Conservation (phyloP, 495 filamentous ascomycete genomes). For the Sabuloglossum arenarium region DNA sequence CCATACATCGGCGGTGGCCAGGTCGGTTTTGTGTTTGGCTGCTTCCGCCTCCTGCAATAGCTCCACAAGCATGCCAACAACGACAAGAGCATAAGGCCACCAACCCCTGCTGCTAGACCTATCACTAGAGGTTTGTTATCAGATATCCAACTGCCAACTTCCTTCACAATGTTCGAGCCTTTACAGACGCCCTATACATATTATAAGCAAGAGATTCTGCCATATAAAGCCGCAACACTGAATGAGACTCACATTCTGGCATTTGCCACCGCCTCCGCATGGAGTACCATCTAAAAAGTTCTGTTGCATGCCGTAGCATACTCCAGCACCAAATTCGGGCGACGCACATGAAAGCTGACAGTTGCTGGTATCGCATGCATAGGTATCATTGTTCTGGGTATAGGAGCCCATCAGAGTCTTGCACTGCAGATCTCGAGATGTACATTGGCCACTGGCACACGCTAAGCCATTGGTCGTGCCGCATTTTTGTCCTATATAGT, state of each 20-base stretch:
- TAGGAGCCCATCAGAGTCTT: slow-evolving; percentile 66
- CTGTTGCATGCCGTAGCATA: slow-evolving; percentile 59
- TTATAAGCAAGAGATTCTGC: background rate
- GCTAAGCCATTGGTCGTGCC: slow-evolving; percentile 28
- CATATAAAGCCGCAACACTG: background rate
- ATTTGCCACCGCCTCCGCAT: slow-evolving; percentile 65
- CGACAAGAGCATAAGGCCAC: slow-evolving; percentile 19
- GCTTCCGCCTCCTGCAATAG: slow-evolving; percentile 8
- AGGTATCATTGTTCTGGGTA: slow-evolving; percentile 54
- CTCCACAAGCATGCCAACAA: slow-evolving; percentile 17
- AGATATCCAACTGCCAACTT: slow-evolving; percentile 22
- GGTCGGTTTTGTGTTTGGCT: background rate
- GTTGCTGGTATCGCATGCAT: slow-evolving; percentile 51
- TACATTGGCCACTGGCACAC: slow-evolving; percentile 90
- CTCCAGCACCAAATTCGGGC: slow-evolving; percentile 37
- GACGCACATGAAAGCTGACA: slow-evolving; percentile 63
- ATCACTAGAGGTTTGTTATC: slow-evolving; percentile 23
- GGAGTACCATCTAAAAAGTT: slow-evolving; percentile 89
- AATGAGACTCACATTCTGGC: slow-evolving; percentile 31
- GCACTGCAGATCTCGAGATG: slow-evolving; percentile 79
- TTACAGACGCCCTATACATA: slow-evolving; percentile 18
- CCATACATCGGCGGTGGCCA: background rate
- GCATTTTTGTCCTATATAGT: slow-evolving; percentile 37
- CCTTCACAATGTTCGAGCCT: slow-evolving; percentile 18
- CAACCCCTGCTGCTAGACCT: slow-evolving; percentile 17